Base-by-base conservation (phyloP, 1,139 yeast species). In the Taphrina betulina region DNA sequence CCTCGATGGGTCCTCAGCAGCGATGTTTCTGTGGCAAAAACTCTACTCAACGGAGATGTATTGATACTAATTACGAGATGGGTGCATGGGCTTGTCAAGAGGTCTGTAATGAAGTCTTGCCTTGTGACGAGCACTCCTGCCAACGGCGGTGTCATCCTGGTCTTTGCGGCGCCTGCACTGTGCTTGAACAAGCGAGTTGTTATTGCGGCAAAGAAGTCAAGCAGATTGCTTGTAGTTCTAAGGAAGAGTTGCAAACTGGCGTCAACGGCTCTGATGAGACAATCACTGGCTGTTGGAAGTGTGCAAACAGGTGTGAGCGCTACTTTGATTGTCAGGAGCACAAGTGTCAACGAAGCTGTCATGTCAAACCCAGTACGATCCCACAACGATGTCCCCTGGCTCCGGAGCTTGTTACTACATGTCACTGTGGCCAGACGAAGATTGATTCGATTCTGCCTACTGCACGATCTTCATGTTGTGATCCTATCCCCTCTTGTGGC, bases 101-200 rank as follows among this genome's bases (percentile, higher is more conserved):
- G 2, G 69, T 71, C 0, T 89, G 96, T 68, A 75, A 75, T 7
- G 80, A 78, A 59, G 55, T 74, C 7, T 65, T 78, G 63, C 79
- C 90, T 0, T 89, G 96, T 72, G 90, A 88, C 8, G 74, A 78
- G 20, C 96, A 89, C 66, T 69, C 66, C 35, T 88, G 95, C 69
- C 63, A 69, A 2, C 69, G 71, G 40, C 63, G 60, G 5, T 85
- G 95, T 64, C 96, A 89, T 68, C 68, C 73, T 19, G 96, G 95
- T 0, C 73, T 85, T 28, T 89, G 96, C 72, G 95, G 95, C 0
- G 73, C 75, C 5, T 89, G 96, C 68, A 69, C 71, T 7, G 75
- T 72, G 57, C 63, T 64, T 7, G 67, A 79, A 2, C 67, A 66
- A 7, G 76, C 78, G 1, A 69, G 64, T 20, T 89, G 96, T 67